These are phyloP conservation scores for rapeseed (Brassica napus) DNA, from an alignment of 345 rosid genomes.

Conservation along the genomic window Da-Ae NC_063436.1:29414001-29414500, in stretches of 20 bases:
- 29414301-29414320: background rate
- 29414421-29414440: too few species aligned
- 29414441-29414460: too few species aligned
- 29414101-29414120: too few species aligned
- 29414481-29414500: slow-evolving; percentile 25
- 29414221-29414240: slow-evolving; percentile 32
- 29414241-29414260: slow-evolving; percentile 42
- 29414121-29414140: too few species aligned
- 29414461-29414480: background rate
- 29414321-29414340: slow-evolving; percentile 43
- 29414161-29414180: slow-evolving; percentile 47
- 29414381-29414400: slow-evolving; percentile 42
- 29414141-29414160: too few species aligned
- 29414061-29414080: too few species aligned
- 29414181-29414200: slow-evolving; percentile 51
- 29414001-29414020: too few species aligned
- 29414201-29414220: background rate
- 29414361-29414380: slow-evolving; percentile 34
- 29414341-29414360: background rate
- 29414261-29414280: background rate
- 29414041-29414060: too few species aligned
- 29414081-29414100: too few species aligned
- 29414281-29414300: slow-evolving; percentile 42
- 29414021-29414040: too few species aligned
- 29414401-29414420: too few species aligned